Percentiles rank a stretch among this genome's conserved stretches.
Conservation (phyloP, 495 filamentous ascomycete species). For the Penicillium paxilli region DNA sequence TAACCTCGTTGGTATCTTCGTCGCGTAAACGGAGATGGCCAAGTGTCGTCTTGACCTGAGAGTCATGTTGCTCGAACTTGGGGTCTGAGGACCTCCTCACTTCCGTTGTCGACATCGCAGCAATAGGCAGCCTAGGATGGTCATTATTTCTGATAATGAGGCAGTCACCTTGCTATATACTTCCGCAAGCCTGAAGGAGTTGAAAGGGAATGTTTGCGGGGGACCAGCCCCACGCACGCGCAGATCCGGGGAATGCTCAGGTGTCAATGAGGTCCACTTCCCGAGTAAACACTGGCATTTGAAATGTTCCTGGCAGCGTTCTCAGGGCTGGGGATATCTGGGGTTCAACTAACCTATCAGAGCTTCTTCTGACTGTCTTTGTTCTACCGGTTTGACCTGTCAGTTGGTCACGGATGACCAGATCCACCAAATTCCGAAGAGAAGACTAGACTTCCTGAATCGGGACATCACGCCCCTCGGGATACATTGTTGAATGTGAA, state of each 20-base stretch:
- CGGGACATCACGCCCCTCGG: no score
- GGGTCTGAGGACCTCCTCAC: background rate
- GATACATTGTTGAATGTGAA: no score
- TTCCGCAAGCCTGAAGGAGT: no score
- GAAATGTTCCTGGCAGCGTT: no score
- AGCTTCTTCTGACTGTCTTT: no score
- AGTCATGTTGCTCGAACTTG: background rate
- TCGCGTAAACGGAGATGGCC: conserved; percentile 51
- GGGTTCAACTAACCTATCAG: no score
- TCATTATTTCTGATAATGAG: background rate
- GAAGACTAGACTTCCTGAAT: background rate
- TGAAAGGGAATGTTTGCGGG: no score
- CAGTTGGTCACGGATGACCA: no score
- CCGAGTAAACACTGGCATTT: background rate
- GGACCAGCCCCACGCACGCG: background rate
- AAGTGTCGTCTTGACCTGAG: conserved; percentile 23
- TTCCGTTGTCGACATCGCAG: background rate
- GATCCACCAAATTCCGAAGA: background rate
- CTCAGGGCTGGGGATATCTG: no score
- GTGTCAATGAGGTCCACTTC: conserved; percentile 10
- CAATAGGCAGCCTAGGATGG: background rate
- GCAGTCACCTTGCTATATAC: background rate
- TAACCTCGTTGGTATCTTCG: conserved; percentile 41
- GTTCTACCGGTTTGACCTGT: no score
- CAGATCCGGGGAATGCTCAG: conserved; percentile 6